Evolutionary conservation across 805 yeast species (phyloP), one percentile per base, ranked within the genome.

Genomic region (Saccharomycopsis sp.): DNA sequence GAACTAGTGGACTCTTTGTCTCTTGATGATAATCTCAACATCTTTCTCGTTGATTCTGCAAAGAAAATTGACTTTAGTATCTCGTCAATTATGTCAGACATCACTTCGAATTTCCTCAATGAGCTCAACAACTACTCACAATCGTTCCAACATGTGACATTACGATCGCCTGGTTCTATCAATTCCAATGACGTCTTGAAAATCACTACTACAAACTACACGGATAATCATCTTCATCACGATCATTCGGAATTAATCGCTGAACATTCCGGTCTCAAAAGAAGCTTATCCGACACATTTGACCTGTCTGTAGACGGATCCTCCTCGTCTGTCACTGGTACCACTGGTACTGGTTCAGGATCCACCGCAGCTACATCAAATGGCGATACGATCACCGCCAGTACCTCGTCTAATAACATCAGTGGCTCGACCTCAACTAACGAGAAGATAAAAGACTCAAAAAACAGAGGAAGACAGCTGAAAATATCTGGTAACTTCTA

Each of bases 401-500:
- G 19, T 17, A 44, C 49, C 12, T 44, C 49, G 22, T 17, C 22
- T 44, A 19, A 5, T 3, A 44, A 44, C 22, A 19, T 44, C 8
- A 17, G 49, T 8, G 20, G 38, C 17, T 20, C 56, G 53, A n/a
- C n/a, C 17, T 20, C 56, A 29, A 47, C 29, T n/a, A 56, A 9
- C 14, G 61, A 58, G 23, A 61, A 2, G 50, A 67, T 67, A 25
- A 72, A 71, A 58, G 68, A 75, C 67, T 64, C 78, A 57, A 75
- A 82, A 66, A 80, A 82, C 67, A 76, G 79, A 60, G 94, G 97
- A 1, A 76, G 99, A 55, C 87, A 87, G 64, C 68, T 80, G 24
- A 93, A 93, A 65, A 76, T 87, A 42, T 72, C 85, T 65, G 98
- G 90, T 0, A 86, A 86, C 64, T 82, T 93, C 64, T 85, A 82